Percentiles rank a stretch among this genome's conserved stretches.
Evolutionary conservation across 2,329 filamentous ascomycete genomes (phyloP).

Genomic region (Trichoderma koningii): DNA sequence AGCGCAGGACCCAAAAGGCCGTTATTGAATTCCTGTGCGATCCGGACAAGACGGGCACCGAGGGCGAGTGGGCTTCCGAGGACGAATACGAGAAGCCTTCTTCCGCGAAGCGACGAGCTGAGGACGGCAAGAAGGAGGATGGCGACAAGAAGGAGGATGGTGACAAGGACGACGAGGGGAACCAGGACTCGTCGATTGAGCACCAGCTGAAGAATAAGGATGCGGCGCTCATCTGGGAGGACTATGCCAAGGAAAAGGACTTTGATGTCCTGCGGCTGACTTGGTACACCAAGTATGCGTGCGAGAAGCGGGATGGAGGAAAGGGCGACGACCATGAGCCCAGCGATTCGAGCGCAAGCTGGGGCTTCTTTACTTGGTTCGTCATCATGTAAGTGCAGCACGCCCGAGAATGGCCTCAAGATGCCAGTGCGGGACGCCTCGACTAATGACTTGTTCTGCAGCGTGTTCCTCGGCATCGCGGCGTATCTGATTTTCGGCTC

Average conservation of each 20-base stretch:
- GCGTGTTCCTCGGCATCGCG: conserved; percentile 80
- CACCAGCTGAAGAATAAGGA: conserved; percentile 56
- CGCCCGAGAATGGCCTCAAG: too few relatives aligned
- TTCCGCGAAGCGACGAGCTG: conserved; percentile 29
- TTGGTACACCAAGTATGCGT: conserved; percentile 88
- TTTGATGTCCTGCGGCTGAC: conserved; percentile 69
- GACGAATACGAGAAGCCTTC: conserved; percentile 45
- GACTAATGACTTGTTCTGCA: conserved; percentile 44
- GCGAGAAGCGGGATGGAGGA: conserved; percentile 59
- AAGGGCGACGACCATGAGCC: conserved; percentile 47
- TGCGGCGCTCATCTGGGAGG: conserved; percentile 72
- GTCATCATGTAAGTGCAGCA: conserved; percentile 74
- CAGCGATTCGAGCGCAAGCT: conserved; percentile 57
- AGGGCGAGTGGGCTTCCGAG: conserved; percentile 64
- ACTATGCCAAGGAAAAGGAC: conserved; percentile 65
- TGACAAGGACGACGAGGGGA: conserved; percentile 44
- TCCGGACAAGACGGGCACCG: conserved; percentile 67
- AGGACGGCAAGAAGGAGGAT: conserved; percentile 35
- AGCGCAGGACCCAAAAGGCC: conserved; percentile 66
- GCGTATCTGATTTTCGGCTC: conserved; percentile 96
- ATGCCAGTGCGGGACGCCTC: background rate
- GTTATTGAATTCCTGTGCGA: conserved; percentile 88
- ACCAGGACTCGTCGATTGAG: conserved; percentile 48
- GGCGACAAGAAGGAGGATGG: conserved; percentile 38
- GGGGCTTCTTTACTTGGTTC: conserved; percentile 98